phyloP scores from a whole-genome alignment of 2,329 filamentous ascomycete genomes.

The Diplodia mutila region DNA sequence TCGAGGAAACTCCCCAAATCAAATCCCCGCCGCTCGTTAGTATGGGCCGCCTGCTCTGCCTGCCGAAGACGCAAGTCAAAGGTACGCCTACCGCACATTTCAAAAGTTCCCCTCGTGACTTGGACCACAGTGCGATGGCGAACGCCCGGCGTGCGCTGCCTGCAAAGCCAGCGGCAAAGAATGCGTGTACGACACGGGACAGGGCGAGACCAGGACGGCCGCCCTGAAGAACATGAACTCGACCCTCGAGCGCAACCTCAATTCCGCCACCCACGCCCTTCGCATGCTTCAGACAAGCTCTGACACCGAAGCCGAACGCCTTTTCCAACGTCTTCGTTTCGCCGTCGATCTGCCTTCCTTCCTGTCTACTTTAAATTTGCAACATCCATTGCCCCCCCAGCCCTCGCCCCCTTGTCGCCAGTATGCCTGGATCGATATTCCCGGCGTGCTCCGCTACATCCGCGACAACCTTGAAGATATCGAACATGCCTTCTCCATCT shows the following conservation, averaged over 20 bases:
- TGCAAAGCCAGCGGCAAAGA: background rate
- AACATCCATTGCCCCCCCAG: too few relatives aligned
- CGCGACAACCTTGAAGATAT: background rate
- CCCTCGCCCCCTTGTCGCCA: background rate
- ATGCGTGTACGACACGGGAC: background rate
- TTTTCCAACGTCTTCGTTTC: background rate
- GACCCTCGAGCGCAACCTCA: background rate
- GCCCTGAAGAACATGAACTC: background rate
- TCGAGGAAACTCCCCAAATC: background rate
- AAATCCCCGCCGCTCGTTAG: background rate
- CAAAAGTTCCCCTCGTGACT: background rate
- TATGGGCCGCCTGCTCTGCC: background rate
- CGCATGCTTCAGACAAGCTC: background rate
- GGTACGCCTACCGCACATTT: background rate
- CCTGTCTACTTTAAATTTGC: background rate
- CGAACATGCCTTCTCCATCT: background rate
- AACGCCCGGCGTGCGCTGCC: background rate
- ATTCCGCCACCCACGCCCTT: background rate
- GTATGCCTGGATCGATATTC: background rate
- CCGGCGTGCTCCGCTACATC: background rate
- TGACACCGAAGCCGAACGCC: background rate
- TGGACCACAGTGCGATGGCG: background rate
- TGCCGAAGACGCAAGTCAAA: background rate
- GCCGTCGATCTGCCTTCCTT: background rate
- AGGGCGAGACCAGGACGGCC: background rate